Conservation (phyloP, 2,329 filamentous ascomycete species). For the Phyllachora maydis region DNA sequence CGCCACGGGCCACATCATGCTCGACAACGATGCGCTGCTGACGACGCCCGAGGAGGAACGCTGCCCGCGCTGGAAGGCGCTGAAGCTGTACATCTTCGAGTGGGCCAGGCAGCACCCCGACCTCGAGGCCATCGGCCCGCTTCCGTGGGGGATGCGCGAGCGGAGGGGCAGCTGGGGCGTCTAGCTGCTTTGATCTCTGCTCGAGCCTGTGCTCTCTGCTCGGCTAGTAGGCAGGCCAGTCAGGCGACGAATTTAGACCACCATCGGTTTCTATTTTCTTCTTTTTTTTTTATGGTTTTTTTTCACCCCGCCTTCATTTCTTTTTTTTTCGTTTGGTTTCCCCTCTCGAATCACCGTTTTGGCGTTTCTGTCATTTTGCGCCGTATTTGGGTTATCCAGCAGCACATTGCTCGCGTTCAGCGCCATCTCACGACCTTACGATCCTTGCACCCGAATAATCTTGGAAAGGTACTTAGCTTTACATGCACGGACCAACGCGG, state of each 20-base stretch:
- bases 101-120: conserved; percentile 79
- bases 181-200: conserved; percentile 12
- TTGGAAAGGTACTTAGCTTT: too few species aligned
- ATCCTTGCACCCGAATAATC: too few species aligned
- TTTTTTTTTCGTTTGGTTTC: background rate
- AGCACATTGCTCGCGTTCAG: too few species aligned
- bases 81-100: conserved; percentile 67
- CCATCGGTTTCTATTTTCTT: conserved; percentile 2
- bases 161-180: conserved; percentile 56
- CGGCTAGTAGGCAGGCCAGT: too few species aligned
- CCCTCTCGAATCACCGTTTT: too few species aligned
- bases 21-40: conserved; percentile 22
- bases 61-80: conserved; percentile 57
- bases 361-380: too few species aligned
- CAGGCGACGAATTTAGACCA: too few species aligned
- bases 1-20: conserved; percentile 64
- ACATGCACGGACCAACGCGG: too few species aligned
- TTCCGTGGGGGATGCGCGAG: conserved; percentile 48
- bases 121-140: conserved; percentile 36
- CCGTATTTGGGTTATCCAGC: too few species aligned
- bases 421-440: too few species aligned
- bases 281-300: conserved; percentile 1
- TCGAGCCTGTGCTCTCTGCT: too few species aligned
- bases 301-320: background rate
- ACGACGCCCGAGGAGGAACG: conserved; percentile 24